Evolutionary conservation across 1,139 yeast genomes (phyloP), one percentile per base, ranked within the genome.

Genomic region (Yamadazyma aaseri): DNA sequence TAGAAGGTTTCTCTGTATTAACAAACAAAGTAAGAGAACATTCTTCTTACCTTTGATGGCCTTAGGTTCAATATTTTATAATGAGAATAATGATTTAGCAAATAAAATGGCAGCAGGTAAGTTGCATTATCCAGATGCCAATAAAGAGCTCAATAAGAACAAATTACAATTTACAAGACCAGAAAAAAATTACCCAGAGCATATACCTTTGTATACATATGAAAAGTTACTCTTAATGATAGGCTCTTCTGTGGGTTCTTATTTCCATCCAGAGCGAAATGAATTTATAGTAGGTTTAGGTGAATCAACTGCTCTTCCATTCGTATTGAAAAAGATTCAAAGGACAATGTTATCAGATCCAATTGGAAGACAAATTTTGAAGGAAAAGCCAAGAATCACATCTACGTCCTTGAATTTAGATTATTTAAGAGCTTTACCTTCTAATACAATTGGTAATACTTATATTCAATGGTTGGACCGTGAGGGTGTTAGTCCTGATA

Each of bases 401-500:
- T 76, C 89, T 0, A 72, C 77, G 3, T 72, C 86, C 3, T 65
- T 92, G 31, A 71, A 87, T 50, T 67, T 86, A 47, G 81, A 73
- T 7, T 60, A 76, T 38, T 67, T 92, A 34, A 63, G 81, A 18
- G 50, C 58, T 27, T 64, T 83, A 38, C 94, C 95, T 0, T 65
- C 63, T n/a, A 79, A 79, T 47, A 73, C 96, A 0, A 65, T 94
- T 26, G 99, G 98, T 3, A 67, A 74, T 35, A 77, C 81, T 10
- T 94, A 89, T 54, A 73, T 83, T 33, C 68, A 73, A 29, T 89
- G 97, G 97, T 70, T 89, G 13, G 84, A 83, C 40, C 71, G 79
- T 28, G 97, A 94, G 56, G 87, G 92, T 1, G 96, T 87, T 1
- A 81, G 94, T 8, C 97, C 97, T 1, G 98, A 94, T 55, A 89